Percentiles rank a stretch among this genome's conserved stretches.
phyloP scores from a whole-genome alignment of 1,284 basidiomycete genomes.

The Sutorius eximius region DNA sequence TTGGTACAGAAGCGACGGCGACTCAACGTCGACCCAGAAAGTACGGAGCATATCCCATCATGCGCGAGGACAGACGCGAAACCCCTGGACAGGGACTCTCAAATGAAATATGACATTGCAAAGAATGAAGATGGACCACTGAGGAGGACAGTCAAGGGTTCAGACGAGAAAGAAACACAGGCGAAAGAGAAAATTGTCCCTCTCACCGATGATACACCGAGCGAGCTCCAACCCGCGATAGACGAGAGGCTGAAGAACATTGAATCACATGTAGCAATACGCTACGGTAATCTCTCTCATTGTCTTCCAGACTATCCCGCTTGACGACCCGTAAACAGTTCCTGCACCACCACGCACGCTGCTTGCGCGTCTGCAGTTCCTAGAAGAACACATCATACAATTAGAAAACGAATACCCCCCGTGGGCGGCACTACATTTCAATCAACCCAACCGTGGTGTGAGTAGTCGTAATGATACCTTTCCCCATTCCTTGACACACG shows the following conservation, averaged over 20 bases:
- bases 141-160: conserved; percentile 50
- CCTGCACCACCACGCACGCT: conserved; percentile 66
- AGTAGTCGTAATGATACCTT: conserved; percentile 30
- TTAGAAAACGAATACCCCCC: conserved; percentile 78
- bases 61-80: conserved; percentile 75
- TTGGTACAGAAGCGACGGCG: conserved; percentile 53
- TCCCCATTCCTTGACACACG: conserved; percentile 2
- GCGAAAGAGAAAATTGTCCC: conserved; percentile 17
- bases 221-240: conserved; percentile 54
- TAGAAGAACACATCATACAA: conserved; percentile 73
- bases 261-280: conserved; percentile 67
- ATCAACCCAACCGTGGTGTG: conserved; percentile 75
- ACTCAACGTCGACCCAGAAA: conserved; percentile 33
- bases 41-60: conserved; percentile 39
- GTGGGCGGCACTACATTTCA: conserved; percentile 81
- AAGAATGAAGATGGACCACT: conserved; percentile 77
- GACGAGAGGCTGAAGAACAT: conserved; percentile 62
- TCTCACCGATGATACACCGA: conserved; percentile 36
- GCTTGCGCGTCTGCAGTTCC: conserved; percentile 59
- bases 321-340: conserved; percentile 42
- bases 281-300: conserved; percentile 55
- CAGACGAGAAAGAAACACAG: conserved; percentile 19
- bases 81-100: conserved; percentile 64
- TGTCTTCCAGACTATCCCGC: background rate
- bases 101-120: conserved; percentile 81